Conservation (phyloP, 2,329 filamentous ascomycete genomes). For the Lachnellula willkommii region DNA sequence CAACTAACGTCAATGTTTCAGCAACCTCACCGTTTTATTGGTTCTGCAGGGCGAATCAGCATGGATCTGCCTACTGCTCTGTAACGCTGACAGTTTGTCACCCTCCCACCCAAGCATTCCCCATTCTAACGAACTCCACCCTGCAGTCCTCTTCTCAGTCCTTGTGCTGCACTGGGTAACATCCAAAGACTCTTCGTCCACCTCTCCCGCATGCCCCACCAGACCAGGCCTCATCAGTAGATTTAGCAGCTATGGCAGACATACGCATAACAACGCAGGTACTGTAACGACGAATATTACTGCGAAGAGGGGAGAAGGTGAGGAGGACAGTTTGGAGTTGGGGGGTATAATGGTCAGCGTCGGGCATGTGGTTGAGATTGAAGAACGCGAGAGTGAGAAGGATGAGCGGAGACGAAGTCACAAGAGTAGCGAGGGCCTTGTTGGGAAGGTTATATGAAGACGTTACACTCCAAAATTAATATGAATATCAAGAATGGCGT, state of each 20-base stretch:
- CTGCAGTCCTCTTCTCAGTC: conserved; percentile 50
- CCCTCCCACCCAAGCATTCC: neutral
- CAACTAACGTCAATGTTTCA: neutral
- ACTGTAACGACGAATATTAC: neutral
- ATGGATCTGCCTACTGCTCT: conserved; percentile 61
- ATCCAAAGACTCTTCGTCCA: conserved; percentile 28
- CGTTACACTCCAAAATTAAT: no score
- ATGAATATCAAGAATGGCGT: no score
- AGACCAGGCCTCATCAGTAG: neutral
- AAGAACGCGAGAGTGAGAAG: neutral
- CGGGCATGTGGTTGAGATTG: neutral
- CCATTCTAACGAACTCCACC: conserved; percentile 16
- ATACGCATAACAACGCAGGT: neutral
- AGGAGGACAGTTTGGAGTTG: neutral
- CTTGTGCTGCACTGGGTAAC: conserved; percentile 56
- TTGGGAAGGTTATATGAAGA: neutral
- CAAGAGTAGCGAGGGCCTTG: neutral
- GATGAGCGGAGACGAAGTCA: neutral
- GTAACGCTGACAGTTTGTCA: conserved; percentile 48
- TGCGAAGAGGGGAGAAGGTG: neutral
- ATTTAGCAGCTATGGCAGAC: neutral
- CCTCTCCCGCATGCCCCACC: no score
- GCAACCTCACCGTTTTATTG: conserved; percentile 54
- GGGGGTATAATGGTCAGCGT: neutral
- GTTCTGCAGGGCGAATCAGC: conserved; percentile 54